Base-by-base conservation (phyloP, 768 basidiomycete genomes). In the Mycena vitilis region DNA sequence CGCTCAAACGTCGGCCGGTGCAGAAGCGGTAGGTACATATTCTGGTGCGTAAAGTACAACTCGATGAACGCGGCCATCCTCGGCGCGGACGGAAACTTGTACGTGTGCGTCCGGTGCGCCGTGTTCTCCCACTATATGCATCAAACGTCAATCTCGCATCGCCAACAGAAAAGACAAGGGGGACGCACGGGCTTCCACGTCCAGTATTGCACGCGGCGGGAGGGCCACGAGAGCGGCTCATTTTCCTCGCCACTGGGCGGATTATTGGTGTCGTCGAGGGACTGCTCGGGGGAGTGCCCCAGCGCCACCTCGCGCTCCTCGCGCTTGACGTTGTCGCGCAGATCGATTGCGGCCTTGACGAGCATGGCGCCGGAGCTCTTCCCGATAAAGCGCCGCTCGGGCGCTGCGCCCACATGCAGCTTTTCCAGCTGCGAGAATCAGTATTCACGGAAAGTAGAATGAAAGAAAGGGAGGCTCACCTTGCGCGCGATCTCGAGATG, bases 1-100 rank as follows among this genome's bases (percentile, higher is more conserved):
- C 80, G 79, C 49, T 89, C 84, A 70, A 96, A 94, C 4, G 87
- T 86, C 0, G 88, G 89, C 4, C 89, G 85, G 70, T 95, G 94
- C 5, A 97, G 81, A 5, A 96, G 81, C 0, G 94, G 93, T 0
- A 86, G 72, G 61, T 85, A 80, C n/a, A 83, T 66, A 73, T 95
- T 92, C 65, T 84, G 59, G 44, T 85, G 69, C 0, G 67, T 65
- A 75, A 96, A 96, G 73, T 91, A 95, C n/a, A 88, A 78, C 42
- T 90, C 84, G 44, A 94, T 78, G 47, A 96, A 82, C 0, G 70
- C 49, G 6, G 65, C 48, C 11, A 87, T 80, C 47, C 95, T 83
- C 52, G 87, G 88, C 0, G 77, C 63, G 2, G 85, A 81, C 0
- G 89, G 90, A 70, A 88, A 90, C 12, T 6, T 0, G 42, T 84